Percentiles rank a stretch among this genome's conserved stretches.
Conservation (phyloP, 2,329 filamentous ascomycete genomes). For the Leptodontidium sp. region DNA sequence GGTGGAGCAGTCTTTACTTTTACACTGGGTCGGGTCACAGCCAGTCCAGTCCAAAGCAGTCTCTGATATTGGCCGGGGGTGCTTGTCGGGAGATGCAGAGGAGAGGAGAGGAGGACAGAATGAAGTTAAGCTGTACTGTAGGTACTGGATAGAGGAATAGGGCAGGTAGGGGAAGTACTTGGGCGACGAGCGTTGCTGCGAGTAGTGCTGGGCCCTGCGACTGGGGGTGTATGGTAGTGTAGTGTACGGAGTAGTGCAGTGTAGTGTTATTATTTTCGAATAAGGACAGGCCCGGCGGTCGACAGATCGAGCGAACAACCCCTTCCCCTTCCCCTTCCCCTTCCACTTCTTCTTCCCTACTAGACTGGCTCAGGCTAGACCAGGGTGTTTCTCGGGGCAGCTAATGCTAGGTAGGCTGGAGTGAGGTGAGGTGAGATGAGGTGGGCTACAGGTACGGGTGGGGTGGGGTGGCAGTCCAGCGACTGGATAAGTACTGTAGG, state of each 20-base stretch:
- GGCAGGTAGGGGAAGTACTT: neutral
- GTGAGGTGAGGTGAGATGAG: too few species aligned
- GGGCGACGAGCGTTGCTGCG: neutral
- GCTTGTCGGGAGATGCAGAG: conserved; percentile 1
- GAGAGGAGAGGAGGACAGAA: neutral
- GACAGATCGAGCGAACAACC: conserved; percentile 7
- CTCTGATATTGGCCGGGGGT: conserved; percentile 12
- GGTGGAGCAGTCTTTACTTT: conserved; percentile 7
- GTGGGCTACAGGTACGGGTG: conserved; percentile 6
- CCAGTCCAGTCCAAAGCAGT: too few species aligned
- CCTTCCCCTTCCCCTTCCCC: too few species aligned
- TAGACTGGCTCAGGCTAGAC: neutral
- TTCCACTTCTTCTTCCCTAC: too few species aligned
- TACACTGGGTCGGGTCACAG: neutral
- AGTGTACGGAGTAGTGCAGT: neutral
- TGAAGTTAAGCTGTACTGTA: neutral
- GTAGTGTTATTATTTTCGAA: too few species aligned
- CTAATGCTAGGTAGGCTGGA: conserved; percentile 1
- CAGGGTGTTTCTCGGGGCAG: conserved; percentile 13
- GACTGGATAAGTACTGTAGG: neutral
- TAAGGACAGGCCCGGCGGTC: neutral
- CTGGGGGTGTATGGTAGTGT: neutral
- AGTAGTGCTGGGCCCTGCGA: neutral
- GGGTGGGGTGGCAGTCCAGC: neutral
- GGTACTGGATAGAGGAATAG: neutral